Percentiles rank a stretch among this genome's conserved stretches.
These are phyloP conservation scores for Misopates orontium DNA, from an alignment of 257 asterid genomes.

Conservation along the genomic window DNA sequence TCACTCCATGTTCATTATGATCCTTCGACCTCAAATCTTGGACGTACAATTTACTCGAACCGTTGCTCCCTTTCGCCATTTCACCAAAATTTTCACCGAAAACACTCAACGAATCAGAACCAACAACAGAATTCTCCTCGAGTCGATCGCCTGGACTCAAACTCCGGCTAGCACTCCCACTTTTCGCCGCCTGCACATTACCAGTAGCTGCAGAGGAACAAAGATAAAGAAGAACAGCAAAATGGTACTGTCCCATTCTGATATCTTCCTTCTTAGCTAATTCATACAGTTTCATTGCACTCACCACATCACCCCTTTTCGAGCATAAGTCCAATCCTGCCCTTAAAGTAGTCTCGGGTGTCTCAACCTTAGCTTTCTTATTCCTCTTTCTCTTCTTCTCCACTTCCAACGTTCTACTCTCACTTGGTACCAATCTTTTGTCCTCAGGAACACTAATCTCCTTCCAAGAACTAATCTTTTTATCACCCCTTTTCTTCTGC, in stretches of 20 bases:
- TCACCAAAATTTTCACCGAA: constrained; percentile 28
- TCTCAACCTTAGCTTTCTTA: constrained; percentile 47
- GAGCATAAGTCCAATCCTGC: constrained; percentile 77
- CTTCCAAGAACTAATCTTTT: constrained; percentile 24
- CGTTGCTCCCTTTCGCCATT: constrained; percentile 26
- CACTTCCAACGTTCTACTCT: constrained; percentile 22
- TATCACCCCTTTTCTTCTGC: constrained; percentile 22
- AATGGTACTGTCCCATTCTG: constrained; percentile 64
- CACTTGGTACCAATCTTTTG: constrained; percentile 10
- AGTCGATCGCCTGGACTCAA: constrained; percentile 39
- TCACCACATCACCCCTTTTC: constrained; percentile 66
- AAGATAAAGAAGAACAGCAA: constrained; percentile 76
- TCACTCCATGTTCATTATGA: neutral
- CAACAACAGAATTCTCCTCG: constrained; percentile 27
- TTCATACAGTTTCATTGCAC: constrained; percentile 66
- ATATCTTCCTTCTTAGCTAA: constrained; percentile 60
- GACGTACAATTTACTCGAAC: constrained; percentile 10
- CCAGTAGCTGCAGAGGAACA: constrained; percentile 92
- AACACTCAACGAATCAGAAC: constrained; percentile 29
- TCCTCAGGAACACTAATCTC: constrained; percentile 15
- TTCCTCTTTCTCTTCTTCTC: constrained; percentile 38
- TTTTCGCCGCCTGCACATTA: constrained; percentile 75
- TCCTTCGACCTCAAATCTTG: neutral
- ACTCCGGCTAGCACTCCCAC: constrained; percentile 59
- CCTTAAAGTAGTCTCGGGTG: constrained; percentile 43